Evolutionary conservation across 257 asterid genomes (phyloP), one percentile per base, ranked within the genome.

Genomic region (Solanum lycopersicoides): DNA sequence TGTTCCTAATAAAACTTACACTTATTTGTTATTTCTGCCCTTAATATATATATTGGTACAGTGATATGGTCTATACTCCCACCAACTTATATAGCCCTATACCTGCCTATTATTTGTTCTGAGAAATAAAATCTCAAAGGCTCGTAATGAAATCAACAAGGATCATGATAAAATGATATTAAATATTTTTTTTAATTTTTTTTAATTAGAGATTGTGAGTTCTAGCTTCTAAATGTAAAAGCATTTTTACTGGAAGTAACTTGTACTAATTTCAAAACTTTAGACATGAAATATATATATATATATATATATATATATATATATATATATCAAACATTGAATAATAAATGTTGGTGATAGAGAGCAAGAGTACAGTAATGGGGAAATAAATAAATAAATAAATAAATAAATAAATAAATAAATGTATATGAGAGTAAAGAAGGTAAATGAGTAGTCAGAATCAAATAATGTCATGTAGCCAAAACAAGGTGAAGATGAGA

Each of bases 81-180:
- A 66, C 37, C 15, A 66, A 66, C 35, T 66, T 66, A 12, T 25
- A 12, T 25, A 12, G 35, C 18, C 15, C 18, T 59, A 59, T 20
- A 59, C 68, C 28, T 59, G 23, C 25, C 12, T 66, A 7, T n/a
- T n/a, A n/a, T n/a, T 68, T 68, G 37, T 13, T 28, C 11, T 28
- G 12, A 68, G 20, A 68, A 68, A 68, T 28, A 28, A 68, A 68
- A 68, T 69, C 76, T 30, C 41, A n/a, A 69, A 69, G 4, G 16
- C 0, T 63, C 7, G 6, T n/a, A n/a, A n/a, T n/a, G n/a, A n/a
- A n/a, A 65, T 63, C 10, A 10, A 9, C 3, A 60, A 21, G 73
- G 39, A 68, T 30, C 5, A 0, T 68, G 23, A 6, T 6, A 28
- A 4, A 0, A 1, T 68, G 0, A 1, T 2, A 25, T 10, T 23